Evolutionary conservation across 345 rosid genomes (phyloP).

Genomic region (Dipteronia dyeriana): DNA sequence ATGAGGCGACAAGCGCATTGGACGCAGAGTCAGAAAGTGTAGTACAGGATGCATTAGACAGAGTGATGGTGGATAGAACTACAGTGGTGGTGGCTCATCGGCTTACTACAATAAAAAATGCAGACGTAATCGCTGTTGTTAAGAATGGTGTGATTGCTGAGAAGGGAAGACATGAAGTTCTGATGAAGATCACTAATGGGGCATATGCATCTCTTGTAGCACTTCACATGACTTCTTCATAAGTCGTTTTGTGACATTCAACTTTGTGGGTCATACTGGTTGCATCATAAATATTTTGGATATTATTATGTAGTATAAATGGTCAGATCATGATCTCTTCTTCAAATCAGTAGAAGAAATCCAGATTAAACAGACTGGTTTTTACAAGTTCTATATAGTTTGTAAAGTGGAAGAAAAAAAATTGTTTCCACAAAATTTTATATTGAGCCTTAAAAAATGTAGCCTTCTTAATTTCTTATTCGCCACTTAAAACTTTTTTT

Average conservation of each 20-base stretch:
- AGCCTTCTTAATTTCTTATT: too few species aligned
- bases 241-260: neutral
- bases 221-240: constrained; percentile 40
- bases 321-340: too few species aligned
- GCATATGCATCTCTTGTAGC: constrained; percentile 60
- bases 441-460: too few species aligned
- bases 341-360: too few species aligned
- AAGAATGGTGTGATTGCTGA: constrained; percentile 66
- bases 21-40: constrained; percentile 70
- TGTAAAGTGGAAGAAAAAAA: too few species aligned
- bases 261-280: too few species aligned
- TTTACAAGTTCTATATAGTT: too few species aligned
- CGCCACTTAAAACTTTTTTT: too few species aligned
- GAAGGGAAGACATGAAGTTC: constrained; percentile 54
- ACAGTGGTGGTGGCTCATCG: constrained; percentile 72
- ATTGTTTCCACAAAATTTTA: too few species aligned
- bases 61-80: constrained; percentile 63
- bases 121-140: constrained; percentile 67
- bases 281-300: too few species aligned
- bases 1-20: constrained; percentile 78
- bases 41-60: constrained; percentile 67
- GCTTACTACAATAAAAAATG: constrained; percentile 54
- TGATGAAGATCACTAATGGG: constrained; percentile 55
- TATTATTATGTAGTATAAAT: too few species aligned
- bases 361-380: too few species aligned